Conservation (phyloP, 441 rosid species). For the Corymbia calophylla region DNA sequence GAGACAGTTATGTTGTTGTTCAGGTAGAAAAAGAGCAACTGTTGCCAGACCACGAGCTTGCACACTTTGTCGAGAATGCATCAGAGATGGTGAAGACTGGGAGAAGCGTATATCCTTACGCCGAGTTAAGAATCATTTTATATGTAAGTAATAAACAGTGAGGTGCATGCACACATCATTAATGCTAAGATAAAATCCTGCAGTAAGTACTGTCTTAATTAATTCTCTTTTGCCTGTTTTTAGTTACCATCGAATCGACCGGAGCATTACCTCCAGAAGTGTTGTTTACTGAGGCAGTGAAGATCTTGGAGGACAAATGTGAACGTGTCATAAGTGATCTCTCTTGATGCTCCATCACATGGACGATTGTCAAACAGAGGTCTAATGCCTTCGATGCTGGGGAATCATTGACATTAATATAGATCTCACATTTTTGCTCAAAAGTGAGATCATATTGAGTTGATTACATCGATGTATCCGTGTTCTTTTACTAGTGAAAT, state of each 20-base stretch:
- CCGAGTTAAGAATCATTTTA: constrained; percentile 80
- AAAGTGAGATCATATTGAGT: neutral
- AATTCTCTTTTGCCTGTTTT: neutral
- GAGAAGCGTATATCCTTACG: constrained; percentile 50
- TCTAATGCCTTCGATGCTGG: neutral
- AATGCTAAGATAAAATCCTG: neutral
- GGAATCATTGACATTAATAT: neutral
- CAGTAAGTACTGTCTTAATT: neutral
- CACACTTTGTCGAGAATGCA: constrained; percentile 86
- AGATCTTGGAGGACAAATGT: constrained; percentile 84
- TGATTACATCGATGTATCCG: neutral
- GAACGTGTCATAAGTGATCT: constrained; percentile 65
- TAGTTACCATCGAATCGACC: constrained; percentile 87
- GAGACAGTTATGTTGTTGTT: neutral
- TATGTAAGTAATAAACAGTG: constrained; percentile 52
- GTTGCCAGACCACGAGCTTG: constrained; percentile 77
- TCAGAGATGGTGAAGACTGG: constrained; percentile 51
- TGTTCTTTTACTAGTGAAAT: neutral
- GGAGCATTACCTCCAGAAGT: constrained; percentile 83
- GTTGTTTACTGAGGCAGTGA: constrained; percentile 88
- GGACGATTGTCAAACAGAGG: neutral
- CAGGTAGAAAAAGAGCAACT: constrained; percentile 79
- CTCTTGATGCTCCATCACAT: constrained; percentile 30
- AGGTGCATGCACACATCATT: neutral
- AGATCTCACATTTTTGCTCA: neutral